phyloP scores from a whole-genome alignment of 1,139 yeast genomes.

The Kurtzmaniella quercitrusa region DNA sequence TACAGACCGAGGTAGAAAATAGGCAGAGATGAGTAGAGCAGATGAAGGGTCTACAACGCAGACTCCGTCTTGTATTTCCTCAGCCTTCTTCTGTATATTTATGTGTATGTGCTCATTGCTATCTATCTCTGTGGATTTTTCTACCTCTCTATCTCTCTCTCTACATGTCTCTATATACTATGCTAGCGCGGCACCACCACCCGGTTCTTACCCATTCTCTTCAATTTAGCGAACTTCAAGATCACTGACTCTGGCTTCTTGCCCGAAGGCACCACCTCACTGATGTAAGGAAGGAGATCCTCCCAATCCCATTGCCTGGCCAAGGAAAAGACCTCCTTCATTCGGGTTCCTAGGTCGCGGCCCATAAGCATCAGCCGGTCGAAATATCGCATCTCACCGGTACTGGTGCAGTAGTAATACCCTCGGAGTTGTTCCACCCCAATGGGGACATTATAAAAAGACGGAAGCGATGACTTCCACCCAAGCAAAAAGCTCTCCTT shows the following conservation, averaged over 20 bases:
- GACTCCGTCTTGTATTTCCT: too few relatives aligned
- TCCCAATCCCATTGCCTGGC: constrained; percentile 66
- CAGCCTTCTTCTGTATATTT: too few relatives aligned
- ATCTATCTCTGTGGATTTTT: neutral
- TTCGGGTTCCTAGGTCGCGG: constrained; percentile 47
- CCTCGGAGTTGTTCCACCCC: constrained; percentile 54
- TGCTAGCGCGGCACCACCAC: constrained; percentile 17
- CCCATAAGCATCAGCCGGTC: constrained; percentile 43
- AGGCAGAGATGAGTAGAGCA: too few relatives aligned
- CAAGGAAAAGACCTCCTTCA: constrained; percentile 57
- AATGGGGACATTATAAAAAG: constrained; percentile 54
- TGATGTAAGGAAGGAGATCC: constrained; percentile 69
- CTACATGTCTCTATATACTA: neutral
- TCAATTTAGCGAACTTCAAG: constrained; percentile 72
- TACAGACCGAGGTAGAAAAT: too few relatives aligned
- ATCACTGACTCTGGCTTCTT: constrained; percentile 66
- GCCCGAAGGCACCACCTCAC: constrained; percentile 49
- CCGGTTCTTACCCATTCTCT: constrained; percentile 45
- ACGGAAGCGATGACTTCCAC: constrained; percentile 68
- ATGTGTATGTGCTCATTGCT: too few relatives aligned
- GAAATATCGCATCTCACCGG: constrained; percentile 47
- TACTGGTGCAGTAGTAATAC: constrained; percentile 43
- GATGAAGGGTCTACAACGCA: too few relatives aligned
- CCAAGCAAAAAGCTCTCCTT: constrained; percentile 49
- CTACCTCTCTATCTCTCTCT: neutral